phyloP scores from a whole-genome alignment of 352 stramenopile genomes.

The Aphanomyces invadans region DNA sequence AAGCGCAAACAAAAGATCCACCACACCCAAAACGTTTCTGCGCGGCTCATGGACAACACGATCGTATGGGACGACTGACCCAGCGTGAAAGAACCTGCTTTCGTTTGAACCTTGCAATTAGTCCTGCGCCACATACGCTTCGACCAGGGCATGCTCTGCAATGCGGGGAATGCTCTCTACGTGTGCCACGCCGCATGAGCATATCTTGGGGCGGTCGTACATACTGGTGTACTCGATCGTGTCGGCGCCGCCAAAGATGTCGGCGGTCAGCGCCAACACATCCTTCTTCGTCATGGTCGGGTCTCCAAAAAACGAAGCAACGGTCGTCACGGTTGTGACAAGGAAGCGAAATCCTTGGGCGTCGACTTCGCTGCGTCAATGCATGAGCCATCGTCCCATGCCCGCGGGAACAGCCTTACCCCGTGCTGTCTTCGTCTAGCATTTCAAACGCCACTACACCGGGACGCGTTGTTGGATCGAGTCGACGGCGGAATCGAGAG shows the following conservation, averaged over 20 bases:
- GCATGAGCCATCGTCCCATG: too few relatives aligned
- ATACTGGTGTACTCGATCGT: constrained; percentile 25
- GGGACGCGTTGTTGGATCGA: constrained; percentile 24
- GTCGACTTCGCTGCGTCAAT: constrained; percentile 20
- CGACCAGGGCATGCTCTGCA: constrained; percentile 34
- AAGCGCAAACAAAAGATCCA: constrained; percentile 3
- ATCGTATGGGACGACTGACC: neutral
- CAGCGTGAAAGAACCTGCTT: too few relatives aligned
- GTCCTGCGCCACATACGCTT: constrained; percentile 37
- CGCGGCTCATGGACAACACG: constrained; percentile 6
- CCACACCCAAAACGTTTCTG: neutral
- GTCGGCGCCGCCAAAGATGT: constrained; percentile 25
- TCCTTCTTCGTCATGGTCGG: constrained; percentile 32
- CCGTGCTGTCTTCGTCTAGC: constrained; percentile 24
- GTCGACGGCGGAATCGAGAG: neutral
- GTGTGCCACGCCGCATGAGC: constrained; percentile 7
- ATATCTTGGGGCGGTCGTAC: too few relatives aligned
- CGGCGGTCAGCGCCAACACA: constrained; percentile 30
- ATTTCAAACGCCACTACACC: constrained; percentile 26
- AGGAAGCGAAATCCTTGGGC: constrained; percentile 37
- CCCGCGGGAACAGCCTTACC: too few relatives aligned
- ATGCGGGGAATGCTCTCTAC: constrained; percentile 33
- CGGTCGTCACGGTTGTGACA: constrained; percentile 36
- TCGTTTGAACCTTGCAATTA: too few relatives aligned
- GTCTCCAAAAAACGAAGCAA: constrained; percentile 55